Percentiles rank a stretch among this genome's conserved stretches.
phyloP scores from a whole-genome alignment of 2,329 filamentous ascomycete genomes.

The Cladobotryum protrusum region DNA sequence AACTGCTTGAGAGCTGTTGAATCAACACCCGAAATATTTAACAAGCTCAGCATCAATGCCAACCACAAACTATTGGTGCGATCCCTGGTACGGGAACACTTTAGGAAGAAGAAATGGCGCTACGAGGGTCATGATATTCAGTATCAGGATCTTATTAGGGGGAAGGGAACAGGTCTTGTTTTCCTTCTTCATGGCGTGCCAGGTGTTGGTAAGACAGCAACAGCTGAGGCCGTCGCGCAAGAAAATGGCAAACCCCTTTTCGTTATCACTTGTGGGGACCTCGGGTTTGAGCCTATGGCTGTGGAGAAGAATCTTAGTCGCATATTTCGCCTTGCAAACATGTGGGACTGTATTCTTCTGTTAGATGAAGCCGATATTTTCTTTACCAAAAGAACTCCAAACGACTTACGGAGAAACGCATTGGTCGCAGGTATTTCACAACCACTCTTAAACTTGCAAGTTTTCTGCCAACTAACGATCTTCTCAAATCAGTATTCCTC shows the following conservation, averaged over 20 bases:
- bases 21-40: not conserved
- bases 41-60: not conserved
- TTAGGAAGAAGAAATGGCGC: slow-evolving; percentile 6
- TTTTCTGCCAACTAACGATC: slow-evolving; percentile 17
- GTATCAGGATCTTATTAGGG: slow-evolving; percentile 36
- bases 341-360: slow-evolving; percentile 22
- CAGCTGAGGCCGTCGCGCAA: slow-evolving; percentile 20
- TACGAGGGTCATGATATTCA: slow-evolving; percentile 1
- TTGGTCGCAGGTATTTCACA: slow-evolving; percentile 23
- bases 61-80: slow-evolving; percentile 8
- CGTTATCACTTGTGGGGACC: slow-evolving; percentile 21
- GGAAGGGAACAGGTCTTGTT: slow-evolving; percentile 27
- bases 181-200: slow-evolving; percentile 28
- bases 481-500: slow-evolving; percentile 26
- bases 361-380: slow-evolving; percentile 26
- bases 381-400: slow-evolving; percentile 17
- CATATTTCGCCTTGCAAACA: slow-evolving; percentile 18
- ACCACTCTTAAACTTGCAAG: not conserved
- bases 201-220: slow-evolving; percentile 28
- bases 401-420: slow-evolving; percentile 23
- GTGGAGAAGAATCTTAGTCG: slow-evolving; percentile 28
- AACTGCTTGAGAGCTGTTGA: not conserved
- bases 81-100: slow-evolving; percentile 9
- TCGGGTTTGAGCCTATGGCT: slow-evolving; percentile 21
- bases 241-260: slow-evolving; percentile 19